Base-by-base conservation (phyloP, 139 green algal genomes). In the Nannochloris sp. region DNA sequence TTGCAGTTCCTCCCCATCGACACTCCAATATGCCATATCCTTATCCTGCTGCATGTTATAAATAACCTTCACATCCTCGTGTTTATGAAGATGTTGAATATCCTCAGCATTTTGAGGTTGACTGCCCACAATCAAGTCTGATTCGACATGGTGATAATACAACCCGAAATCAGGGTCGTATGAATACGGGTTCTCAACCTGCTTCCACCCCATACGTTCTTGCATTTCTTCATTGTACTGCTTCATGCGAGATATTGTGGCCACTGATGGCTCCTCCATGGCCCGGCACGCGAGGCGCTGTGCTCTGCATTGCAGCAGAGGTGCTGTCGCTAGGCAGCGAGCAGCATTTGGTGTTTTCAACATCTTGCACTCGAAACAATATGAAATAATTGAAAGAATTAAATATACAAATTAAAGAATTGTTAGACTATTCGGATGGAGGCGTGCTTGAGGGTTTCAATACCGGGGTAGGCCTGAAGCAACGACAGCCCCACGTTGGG, bases 121-220 rank as follows among this genome's bases (percentile, higher is more conserved):
- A 12, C 75, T 75, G 31, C 84, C 82, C 21, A 80, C 79, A 3
- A 89, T 64, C 4, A 89, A 61, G 46, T 77, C 61, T 1, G 61
- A 62, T 0, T 48, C 12, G 5, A 92, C 67, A 57, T 87, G 80
- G 62, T 91, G 84, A 62, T 81, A 85, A 75, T 92, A 91, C 3
- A 89, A 44, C 23, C 75, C 60, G 9, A 16, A 40, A 23, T 66
- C 60, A 1, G 60, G 60, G 10, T 25, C 14, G 21, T 66, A 66
- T 1, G 51, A 44, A 24, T 49, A 66, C 40, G 36, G 31, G 57
- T 66, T 66, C 15, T 66, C 57, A 25, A 64, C 34, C 34, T 40
- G 34, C 34, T 40, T 27, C 57, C 57, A 64, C 3, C 57, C 60
- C 60, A 66, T 66, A 3, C 24, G 31, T 44, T 66, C 23, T 19